Percentiles rank a stretch among this genome's conserved stretches.
phyloP scores from a whole-genome alignment of 2,329 filamentous ascomycete genomes.

The Ascochyta rabiei region DNA sequence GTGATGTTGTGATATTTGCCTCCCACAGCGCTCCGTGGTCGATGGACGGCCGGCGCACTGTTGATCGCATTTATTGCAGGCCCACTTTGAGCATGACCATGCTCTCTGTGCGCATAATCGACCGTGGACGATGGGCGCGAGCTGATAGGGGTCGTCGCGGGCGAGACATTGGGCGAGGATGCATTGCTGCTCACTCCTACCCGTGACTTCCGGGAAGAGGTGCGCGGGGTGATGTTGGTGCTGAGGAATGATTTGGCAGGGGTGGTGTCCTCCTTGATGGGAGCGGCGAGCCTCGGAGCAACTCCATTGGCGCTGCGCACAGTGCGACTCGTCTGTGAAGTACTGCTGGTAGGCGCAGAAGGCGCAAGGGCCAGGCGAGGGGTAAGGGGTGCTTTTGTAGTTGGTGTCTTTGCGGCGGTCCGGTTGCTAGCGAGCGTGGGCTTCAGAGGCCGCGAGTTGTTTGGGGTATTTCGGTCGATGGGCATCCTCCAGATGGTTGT shows the following conservation, averaged over 20 bases:
- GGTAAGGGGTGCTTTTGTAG: constrained; percentile 60
- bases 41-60: constrained; percentile 28
- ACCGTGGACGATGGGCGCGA: constrained; percentile 44
- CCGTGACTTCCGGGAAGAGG: constrained; percentile 73
- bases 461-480: constrained; percentile 51
- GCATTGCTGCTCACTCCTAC: constrained; percentile 66
- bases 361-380: constrained; percentile 60
- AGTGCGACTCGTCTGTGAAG: constrained; percentile 34
- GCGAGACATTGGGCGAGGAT: constrained; percentile 69
- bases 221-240: constrained; percentile 78
- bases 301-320: constrained; percentile 35
- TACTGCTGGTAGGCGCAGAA: constrained; percentile 30
- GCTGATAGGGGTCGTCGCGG: constrained; percentile 50
- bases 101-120: constrained; percentile 38
- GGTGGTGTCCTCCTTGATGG: constrained; percentile 58
- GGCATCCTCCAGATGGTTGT: constrained; percentile 42
- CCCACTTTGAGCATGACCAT: constrained; percentile 33
- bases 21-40: constrained; percentile 49
- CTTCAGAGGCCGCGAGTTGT: constrained; percentile 66
- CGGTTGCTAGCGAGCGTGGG: constrained; percentile 71
- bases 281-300: constrained; percentile 42
- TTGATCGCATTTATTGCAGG: constrained; percentile 29
- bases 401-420: constrained; percentile 32
- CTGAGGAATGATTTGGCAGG: constrained; percentile 63
- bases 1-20: constrained; percentile 26